Evolutionary conservation across 2,329 filamentous ascomycete genomes (phyloP).

Genomic region (Orbilia blumenaviensis): DNA sequence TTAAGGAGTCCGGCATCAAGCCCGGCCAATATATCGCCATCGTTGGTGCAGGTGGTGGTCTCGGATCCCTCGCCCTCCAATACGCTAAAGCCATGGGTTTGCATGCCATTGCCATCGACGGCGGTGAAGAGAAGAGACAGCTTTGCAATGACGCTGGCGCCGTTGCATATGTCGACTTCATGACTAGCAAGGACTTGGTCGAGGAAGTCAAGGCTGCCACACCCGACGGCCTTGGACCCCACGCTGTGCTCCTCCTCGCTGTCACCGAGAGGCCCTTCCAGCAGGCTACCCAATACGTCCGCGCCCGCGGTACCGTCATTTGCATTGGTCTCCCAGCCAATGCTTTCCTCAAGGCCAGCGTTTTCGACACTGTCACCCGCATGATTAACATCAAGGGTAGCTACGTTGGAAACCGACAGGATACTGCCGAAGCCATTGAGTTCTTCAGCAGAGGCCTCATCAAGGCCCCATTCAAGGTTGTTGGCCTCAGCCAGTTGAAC

Average conservation of each 20-base stretch:
- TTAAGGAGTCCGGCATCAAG: slow-evolving; percentile 80
- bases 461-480: slow-evolving; percentile 84
- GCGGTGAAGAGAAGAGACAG: slow-evolving; percentile 79
- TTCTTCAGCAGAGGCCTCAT: slow-evolving; percentile 87
- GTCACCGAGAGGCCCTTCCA: slow-evolving; percentile 93
- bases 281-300: slow-evolving; percentile 88
- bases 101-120: slow-evolving; percentile 80
- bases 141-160: slow-evolving; percentile 77
- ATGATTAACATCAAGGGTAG: slow-evolving; percentile 94
- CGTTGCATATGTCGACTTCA: slow-evolving; percentile 80
- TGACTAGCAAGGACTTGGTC: slow-evolving; percentile 77
- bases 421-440: slow-evolving; percentile 87
- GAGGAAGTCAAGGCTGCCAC: slow-evolving; percentile 84
- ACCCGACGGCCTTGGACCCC: slow-evolving; percentile 80
- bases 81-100: slow-evolving; percentile 93
- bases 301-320: slow-evolving; percentile 81
- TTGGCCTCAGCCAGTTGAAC: slow-evolving; percentile 80
- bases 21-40: slow-evolving; percentile 83
- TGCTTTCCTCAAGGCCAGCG: slow-evolving; percentile 81
- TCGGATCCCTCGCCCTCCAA: slow-evolving; percentile 72
- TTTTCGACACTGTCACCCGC: slow-evolving; percentile 86
- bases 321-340: slow-evolving; percentile 87
- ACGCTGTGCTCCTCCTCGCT: slow-evolving; percentile 86
- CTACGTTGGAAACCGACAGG: slow-evolving; percentile 91
- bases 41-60: slow-evolving; percentile 84